Conservation (phyloP, 257 asterid genomes). For the Linderniella brevidens region DNA sequence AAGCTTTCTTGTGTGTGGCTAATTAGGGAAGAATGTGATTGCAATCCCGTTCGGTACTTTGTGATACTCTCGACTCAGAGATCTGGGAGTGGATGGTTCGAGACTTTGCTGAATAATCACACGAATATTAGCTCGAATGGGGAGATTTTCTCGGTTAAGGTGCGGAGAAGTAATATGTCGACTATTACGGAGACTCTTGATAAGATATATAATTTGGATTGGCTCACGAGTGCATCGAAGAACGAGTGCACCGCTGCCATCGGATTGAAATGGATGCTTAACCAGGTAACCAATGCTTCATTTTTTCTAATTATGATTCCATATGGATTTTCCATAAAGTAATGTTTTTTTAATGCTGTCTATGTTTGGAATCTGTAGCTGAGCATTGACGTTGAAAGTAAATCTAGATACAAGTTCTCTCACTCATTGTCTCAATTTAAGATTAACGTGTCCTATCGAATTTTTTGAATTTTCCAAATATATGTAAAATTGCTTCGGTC, state of each 20-base stretch:
- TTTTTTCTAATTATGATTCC: background rate
- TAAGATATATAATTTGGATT: conserved; percentile 64
- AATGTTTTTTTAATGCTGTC: too few relatives aligned
- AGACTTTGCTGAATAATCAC: conserved; percentile 84
- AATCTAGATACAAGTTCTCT: too few relatives aligned
- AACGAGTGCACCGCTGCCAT: conserved; percentile 98
- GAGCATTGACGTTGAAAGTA: too few relatives aligned
- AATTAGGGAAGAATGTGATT: conserved; percentile 72
- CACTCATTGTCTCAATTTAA: too few relatives aligned
- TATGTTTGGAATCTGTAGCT: too few relatives aligned
- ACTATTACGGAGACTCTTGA: conserved; percentile 70
- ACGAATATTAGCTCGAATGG: conserved; percentile 89
- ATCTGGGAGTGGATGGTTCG: conserved; percentile 99
- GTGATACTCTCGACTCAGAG: conserved; percentile 91
- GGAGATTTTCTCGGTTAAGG: conserved; percentile 86
- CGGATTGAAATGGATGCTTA: conserved; percentile 99
- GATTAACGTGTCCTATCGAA: too few relatives aligned
- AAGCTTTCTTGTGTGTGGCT: conserved; percentile 11
- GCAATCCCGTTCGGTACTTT: conserved; percentile 81
- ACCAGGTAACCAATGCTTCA: conserved; percentile 40
- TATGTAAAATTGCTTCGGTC: too few relatives aligned
- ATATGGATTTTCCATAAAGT: too few relatives aligned
- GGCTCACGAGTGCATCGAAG: conserved; percentile 77
- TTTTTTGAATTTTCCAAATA: too few relatives aligned
- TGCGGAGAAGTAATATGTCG: conserved; percentile 58